A percentile compares a stretch with the other conserved stretches of the same genome.
phyloP scores from a whole-genome alignment of 345 rosid species.

The Salix exigua region DNA sequence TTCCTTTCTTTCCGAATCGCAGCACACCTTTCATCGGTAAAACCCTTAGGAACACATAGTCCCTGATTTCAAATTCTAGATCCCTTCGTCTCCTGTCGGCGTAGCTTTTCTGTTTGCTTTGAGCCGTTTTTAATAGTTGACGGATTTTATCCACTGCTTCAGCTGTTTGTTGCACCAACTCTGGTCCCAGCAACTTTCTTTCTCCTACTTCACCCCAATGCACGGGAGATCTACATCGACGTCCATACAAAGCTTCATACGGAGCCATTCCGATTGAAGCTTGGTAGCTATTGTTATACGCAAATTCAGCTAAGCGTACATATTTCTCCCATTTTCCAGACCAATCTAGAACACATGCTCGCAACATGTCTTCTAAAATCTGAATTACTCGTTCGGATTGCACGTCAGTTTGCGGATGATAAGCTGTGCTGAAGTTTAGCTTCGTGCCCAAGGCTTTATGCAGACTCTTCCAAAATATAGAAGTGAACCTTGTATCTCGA shows the following conservation, averaged over 20 bases:
- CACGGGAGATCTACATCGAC: too few species aligned
- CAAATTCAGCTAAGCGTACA: not conserved
- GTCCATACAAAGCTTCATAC: too few species aligned
- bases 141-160: too few species aligned
- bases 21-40: not conserved
- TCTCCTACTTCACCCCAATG: too few species aligned
- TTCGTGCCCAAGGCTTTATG: not conserved
- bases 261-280: too few species aligned
- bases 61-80: not conserved
- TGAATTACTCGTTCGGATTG: not conserved
- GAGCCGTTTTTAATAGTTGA: not conserved
- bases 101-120: not conserved
- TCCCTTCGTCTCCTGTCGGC: not conserved
- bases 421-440: not conserved
- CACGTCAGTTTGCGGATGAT: not conserved
- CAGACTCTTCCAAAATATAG: not conserved
- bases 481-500: not conserved
- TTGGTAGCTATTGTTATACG: not conserved
- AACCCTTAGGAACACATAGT: not conserved
- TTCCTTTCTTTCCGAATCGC: constrained; percentile 1
- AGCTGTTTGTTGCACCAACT: too few species aligned
- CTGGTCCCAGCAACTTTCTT: too few species aligned
- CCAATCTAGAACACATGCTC: not conserved
- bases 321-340: not conserved
- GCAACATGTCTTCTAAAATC: not conserved